These are phyloP conservation scores for Mucor sp. DNA, from an alignment of 371 early-diverging fungal species.

Conservation along the genomic window DNA sequence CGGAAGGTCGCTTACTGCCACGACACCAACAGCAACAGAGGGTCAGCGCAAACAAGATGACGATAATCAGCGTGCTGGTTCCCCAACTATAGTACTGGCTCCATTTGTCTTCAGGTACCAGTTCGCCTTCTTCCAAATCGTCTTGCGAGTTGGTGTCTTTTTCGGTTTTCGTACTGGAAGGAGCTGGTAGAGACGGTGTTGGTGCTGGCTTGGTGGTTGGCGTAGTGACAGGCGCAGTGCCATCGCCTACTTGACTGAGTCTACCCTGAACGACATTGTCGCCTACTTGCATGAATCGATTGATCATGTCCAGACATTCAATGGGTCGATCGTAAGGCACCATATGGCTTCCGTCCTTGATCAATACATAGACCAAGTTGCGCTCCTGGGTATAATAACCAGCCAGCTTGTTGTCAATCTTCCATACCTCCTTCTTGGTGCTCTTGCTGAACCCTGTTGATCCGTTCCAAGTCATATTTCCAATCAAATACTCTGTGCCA, in stretches of 20 bases:
- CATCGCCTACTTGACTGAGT: constrained; percentile 33
- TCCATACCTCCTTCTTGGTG: constrained; percentile 47
- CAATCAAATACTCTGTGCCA: constrained; percentile 73
- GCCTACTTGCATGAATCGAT: constrained; percentile 69
- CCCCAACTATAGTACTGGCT: constrained; percentile 24
- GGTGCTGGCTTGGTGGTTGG: neutral
- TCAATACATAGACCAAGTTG: constrained; percentile 70
- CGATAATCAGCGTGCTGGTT: constrained; percentile 30
- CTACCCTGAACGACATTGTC: constrained; percentile 35
- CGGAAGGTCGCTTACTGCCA: constrained; percentile 2
- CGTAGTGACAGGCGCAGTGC: neutral
- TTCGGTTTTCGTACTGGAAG: neutral
- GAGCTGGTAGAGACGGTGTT: neutral
- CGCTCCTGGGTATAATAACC: constrained; percentile 63
- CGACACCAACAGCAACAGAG: constrained; percentile 40
- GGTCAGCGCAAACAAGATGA: constrained; percentile 26
- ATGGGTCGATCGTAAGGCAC: constrained; percentile 74
- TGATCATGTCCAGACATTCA: constrained; percentile 73
- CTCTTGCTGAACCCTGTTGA: constrained; percentile 57
- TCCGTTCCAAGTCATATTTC: constrained; percentile 77
- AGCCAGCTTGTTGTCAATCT: constrained; percentile 54
- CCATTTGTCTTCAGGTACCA: neutral
- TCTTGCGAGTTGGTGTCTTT: neutral
- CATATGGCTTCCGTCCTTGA: constrained; percentile 83
- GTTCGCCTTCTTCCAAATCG: neutral